Conservation (phyloP, 139 green algal genomes). For the Trebouxia sp. region DNA sequence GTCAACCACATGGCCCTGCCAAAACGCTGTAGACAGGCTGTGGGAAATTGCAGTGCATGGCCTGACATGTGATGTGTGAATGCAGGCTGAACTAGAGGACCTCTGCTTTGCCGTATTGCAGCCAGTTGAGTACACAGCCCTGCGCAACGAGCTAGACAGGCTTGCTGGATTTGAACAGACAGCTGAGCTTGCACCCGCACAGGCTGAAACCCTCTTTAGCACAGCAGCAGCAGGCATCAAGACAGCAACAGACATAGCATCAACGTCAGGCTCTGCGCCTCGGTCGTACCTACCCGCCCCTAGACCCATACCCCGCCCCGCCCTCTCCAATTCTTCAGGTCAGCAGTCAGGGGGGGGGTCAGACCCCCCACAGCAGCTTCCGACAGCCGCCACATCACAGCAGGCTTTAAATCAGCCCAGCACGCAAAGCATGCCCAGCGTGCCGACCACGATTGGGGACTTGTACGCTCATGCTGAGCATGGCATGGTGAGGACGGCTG, state of each 20-base stretch:
- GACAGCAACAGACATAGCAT: slow-evolving; percentile 28
- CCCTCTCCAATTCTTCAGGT: background rate
- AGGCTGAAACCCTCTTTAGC: background rate
- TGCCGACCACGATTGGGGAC: background rate
- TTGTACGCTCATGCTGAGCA: background rate
- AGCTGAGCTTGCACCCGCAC: background rate
- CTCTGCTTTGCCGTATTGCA: slow-evolving; percentile 93
- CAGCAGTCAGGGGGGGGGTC: too few species aligned
- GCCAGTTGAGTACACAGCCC: slow-evolving; percentile 57
- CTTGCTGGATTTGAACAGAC: slow-evolving; percentile 42
- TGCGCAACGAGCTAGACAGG: slow-evolving; percentile 58
- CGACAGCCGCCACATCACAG: too few species aligned
- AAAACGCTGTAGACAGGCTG: background rate
- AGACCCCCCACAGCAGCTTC: too few species aligned
- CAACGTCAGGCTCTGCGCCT: background rate
- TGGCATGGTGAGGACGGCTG: background rate
- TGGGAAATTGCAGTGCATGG: too few species aligned
- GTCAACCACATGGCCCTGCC: background rate
- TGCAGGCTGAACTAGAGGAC: slow-evolving; percentile 94
- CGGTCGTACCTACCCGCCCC: background rate
- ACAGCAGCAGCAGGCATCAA: slow-evolving; percentile 10
- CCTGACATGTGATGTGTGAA: too few species aligned
- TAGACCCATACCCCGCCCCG: background rate
- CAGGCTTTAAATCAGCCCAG: background rate
- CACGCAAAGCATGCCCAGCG: slow-evolving; percentile 21